Base-by-base conservation (phyloP, 768 basidiomycete genomes). In the Hysterangium stoloniferum region DNA sequence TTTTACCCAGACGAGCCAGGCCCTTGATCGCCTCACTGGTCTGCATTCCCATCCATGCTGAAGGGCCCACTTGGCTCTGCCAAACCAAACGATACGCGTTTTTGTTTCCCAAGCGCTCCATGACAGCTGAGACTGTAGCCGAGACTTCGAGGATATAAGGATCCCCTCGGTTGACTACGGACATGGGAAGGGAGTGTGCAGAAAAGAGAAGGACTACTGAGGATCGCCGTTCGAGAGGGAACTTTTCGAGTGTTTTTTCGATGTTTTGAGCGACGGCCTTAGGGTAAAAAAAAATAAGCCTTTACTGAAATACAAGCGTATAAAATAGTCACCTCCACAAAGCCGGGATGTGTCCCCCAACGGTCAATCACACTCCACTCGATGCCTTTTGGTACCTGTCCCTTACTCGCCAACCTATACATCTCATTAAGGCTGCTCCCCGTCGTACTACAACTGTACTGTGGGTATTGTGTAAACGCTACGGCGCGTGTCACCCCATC, bases 301-400 rank as follows among this genome's bases (percentile, higher is more conserved):
- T 45, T 17, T 50, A 48, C 41, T 36, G 45, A 32, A 9, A 45
- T 44, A 56, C 41, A n/a, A 4, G 31, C 11, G 38, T 6, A 44
- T 36, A n/a, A 33, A 17, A 17, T 2, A 65, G 78, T 44, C 61
- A 92, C 95, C 75, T 98, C 91, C 54, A 99, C 77, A 60, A 98
- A 87, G 4, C 96, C 96, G 4, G 85, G 75, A 64, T 99, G 89
- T 8, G 90, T 91, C 7, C 92, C 93, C 96, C 96, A 99, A 24
- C 96, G 79, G 69, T 99, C 96, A 61, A 99, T 86, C 5, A 98
- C 93, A 63, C 89, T 95, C 96, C 96, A 99, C 60, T 91, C 78
- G 20, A 99, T 76, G 42, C 73, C 72, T 44, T 75, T 84, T n/a
- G n/a, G n/a, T 57, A 73, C 67, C 47, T 78, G 82, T 25, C 82